phyloP scores from a whole-genome alignment of 192 early-diverging fungal genomes.

The Spizellomyces punctatus region DNA sequence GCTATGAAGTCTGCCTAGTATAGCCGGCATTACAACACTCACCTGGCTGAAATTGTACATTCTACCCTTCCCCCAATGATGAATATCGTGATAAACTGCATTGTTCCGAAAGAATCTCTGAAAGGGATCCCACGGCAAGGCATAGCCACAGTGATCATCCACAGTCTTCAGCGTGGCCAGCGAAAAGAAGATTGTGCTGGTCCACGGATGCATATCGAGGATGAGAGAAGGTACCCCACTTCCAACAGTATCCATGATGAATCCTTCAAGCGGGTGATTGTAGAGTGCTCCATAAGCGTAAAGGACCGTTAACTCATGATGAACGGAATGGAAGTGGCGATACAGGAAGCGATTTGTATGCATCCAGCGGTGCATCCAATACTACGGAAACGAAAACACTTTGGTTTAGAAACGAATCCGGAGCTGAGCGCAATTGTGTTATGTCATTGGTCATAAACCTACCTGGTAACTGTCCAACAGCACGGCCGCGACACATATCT shows the following conservation, averaged over 20 bases:
- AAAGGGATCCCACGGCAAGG: conserved; percentile 73
- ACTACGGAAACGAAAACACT: conserved; percentile 42
- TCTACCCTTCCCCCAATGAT: conserved; percentile 53
- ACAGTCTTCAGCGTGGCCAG: conserved; percentile 81
- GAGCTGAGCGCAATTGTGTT: background rate
- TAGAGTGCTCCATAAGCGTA: conserved; percentile 83
- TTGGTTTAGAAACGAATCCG: conserved; percentile 8
- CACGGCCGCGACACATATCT: conserved; percentile 40
- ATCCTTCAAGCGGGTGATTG: conserved; percentile 80
- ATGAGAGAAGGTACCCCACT: conserved; percentile 63
- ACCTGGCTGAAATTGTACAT: conserved; percentile 58
- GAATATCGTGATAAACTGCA: conserved; percentile 66
- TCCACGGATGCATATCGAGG: conserved; percentile 69
- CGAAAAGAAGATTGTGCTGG: conserved; percentile 68
- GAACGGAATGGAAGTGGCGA: conserved; percentile 73
- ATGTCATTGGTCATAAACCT: background rate
- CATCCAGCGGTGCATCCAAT: conserved; percentile 74
- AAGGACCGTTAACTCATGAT: conserved; percentile 75
- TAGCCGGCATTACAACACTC: background rate
- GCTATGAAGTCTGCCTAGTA: too few relatives aligned
- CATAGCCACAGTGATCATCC: conserved; percentile 83
- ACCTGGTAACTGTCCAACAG: conserved; percentile 54
- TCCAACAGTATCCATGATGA: conserved; percentile 75
- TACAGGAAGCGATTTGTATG: conserved; percentile 73
- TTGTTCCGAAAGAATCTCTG: conserved; percentile 74